These are phyloP conservation scores for Fraxinus velutina DNA, from an alignment of 305 asterid species.

Conservation along the genomic window DNA sequence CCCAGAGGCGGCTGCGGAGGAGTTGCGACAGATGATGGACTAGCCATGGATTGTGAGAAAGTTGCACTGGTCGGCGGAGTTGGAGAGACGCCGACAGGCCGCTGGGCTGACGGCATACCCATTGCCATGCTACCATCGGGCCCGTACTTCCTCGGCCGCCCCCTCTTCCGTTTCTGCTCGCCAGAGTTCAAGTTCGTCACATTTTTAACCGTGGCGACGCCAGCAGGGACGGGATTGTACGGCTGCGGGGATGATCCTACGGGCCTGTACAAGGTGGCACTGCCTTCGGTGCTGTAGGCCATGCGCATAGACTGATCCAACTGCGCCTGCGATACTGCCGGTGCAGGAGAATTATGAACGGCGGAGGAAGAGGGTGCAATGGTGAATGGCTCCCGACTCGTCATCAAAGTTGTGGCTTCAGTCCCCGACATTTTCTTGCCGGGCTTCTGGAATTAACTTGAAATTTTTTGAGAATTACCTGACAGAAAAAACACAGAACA, in stretches of 20 bases:
- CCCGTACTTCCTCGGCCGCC: slow-evolving; percentile 56
- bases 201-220: slow-evolving; percentile 12
- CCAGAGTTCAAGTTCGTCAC: slow-evolving; percentile 36
- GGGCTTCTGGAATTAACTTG: slow-evolving; percentile 30
- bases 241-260: slow-evolving; percentile 32
- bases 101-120: slow-evolving; percentile 27
- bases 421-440: slow-evolving; percentile 33
- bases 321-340: slow-evolving; percentile 27
- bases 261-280: slow-evolving; percentile 22
- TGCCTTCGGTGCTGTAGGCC: slow-evolving; percentile 28
- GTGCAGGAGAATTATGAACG: slow-evolving; percentile 13
- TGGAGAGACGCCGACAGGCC: slow-evolving; percentile 25
- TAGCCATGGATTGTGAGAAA: slow-evolving; percentile 25
- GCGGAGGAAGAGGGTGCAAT: slow-evolving; percentile 13
- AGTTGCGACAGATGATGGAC: slow-evolving; percentile 4
- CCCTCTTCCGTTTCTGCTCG: slow-evolving; percentile 54
- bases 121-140: slow-evolving; percentile 45
- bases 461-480: slow-evolving; percentile 18
- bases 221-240: slow-evolving; percentile 29
- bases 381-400: slow-evolving; percentile 35
- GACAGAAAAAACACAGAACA: background rate
- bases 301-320: slow-evolving; percentile 41
- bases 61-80: slow-evolving; percentile 23
- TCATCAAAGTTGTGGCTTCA: slow-evolving; percentile 33
- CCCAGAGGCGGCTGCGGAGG: slow-evolving; percentile 21